Conservation (phyloP, 1,139 yeast species). For the Zygoascus meyerae region DNA sequence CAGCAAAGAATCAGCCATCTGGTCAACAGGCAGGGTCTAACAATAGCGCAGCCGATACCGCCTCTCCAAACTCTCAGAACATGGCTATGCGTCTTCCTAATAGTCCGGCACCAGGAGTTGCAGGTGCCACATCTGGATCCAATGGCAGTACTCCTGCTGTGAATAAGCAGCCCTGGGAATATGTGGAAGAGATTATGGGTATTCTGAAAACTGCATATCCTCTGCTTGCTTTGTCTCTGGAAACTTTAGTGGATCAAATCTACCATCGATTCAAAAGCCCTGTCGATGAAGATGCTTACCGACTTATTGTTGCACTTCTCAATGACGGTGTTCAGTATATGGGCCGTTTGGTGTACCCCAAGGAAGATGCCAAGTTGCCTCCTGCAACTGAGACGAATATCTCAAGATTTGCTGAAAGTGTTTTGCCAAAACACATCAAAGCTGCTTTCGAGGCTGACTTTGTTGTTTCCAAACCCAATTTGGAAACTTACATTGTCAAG, state of each 20-base stretch:
- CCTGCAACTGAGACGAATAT: slow-evolving; percentile 89
- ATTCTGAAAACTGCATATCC: slow-evolving; percentile 96
- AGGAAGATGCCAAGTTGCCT: slow-evolving; percentile 84
- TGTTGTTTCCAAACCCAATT: slow-evolving; percentile 79
- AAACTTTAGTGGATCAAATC: slow-evolving; percentile 92
- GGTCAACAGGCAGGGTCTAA: slow-evolving; percentile 11
- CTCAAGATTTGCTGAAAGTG: slow-evolving; percentile 86
- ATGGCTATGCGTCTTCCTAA: slow-evolving; percentile 2
- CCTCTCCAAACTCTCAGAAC: slow-evolving; percentile 14
- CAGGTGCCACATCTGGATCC: slow-evolving; percentile 14
- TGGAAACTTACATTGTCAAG: slow-evolving; percentile 78
- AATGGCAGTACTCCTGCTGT: slow-evolving; percentile 13
- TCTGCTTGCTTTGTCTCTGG: slow-evolving; percentile 81
- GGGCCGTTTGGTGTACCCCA: slow-evolving; percentile 71
- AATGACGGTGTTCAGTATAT: slow-evolving; percentile 92
- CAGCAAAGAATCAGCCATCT: slow-evolving; percentile 8
- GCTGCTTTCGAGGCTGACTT: slow-evolving; percentile 91
- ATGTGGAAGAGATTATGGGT: slow-evolving; percentile 92
- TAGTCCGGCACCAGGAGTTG: slow-evolving; percentile 14
- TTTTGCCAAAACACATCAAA: slow-evolving; percentile 81
- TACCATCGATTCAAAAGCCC: slow-evolving; percentile 90
- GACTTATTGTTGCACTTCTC: slow-evolving; percentile 84
- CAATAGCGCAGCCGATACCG: slow-evolving; percentile 6
- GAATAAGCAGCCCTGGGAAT: slow-evolving; percentile 78
- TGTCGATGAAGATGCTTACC: slow-evolving; percentile 93